Evolutionary conservation across 2,329 filamentous ascomycete species (phyloP).

Genomic region (Pezicula carpinea): DNA sequence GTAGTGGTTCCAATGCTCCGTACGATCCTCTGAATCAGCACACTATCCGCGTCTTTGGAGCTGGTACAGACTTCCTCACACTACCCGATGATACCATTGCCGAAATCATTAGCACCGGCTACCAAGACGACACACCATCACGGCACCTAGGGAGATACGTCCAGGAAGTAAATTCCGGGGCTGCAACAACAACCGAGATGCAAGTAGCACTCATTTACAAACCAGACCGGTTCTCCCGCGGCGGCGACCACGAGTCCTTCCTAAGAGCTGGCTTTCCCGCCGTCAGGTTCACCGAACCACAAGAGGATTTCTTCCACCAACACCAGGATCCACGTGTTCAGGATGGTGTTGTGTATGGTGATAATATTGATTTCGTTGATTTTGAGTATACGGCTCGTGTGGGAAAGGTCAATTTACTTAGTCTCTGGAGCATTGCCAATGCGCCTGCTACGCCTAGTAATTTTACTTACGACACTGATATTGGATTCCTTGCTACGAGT

Average conservation of each 20-base stretch:
- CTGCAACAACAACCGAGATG: constrained; percentile 47
- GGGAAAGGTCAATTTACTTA: constrained; percentile 48
- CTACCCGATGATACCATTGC: constrained; percentile 2
- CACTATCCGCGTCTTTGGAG: constrained; percentile 49
- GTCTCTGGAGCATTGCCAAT: constrained; percentile 47
- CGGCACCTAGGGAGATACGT: constrained; percentile 50
- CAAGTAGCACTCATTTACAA: constrained; percentile 52
- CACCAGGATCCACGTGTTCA: constrained; percentile 48
- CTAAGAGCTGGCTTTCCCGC: constrained; percentile 45
- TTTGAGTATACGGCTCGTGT: constrained; percentile 49
- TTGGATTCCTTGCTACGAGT: constrained; percentile 6
- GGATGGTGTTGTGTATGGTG: constrained; percentile 48
- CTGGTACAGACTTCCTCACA: constrained; percentile 19
- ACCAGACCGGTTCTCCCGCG: constrained; percentile 49
- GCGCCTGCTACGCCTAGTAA: constrained; percentile 45
- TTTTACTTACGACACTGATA: constrained; percentile 41
- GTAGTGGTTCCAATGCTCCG: constrained; percentile 38
- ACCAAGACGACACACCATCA: constrained; percentile 50
- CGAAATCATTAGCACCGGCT: constrained; percentile 36
- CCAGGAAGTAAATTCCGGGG: constrained; percentile 41
- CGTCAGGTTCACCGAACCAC: constrained; percentile 51
- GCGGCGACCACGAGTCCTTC: constrained; percentile 52
- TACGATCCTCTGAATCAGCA: constrained; percentile 40
- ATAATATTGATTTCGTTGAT: constrained; percentile 50
- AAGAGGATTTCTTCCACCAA: constrained; percentile 52